phyloP scores from a whole-genome alignment of 2,329 filamentous ascomycete genomes.

The Cladophialophora carrionii region DNA sequence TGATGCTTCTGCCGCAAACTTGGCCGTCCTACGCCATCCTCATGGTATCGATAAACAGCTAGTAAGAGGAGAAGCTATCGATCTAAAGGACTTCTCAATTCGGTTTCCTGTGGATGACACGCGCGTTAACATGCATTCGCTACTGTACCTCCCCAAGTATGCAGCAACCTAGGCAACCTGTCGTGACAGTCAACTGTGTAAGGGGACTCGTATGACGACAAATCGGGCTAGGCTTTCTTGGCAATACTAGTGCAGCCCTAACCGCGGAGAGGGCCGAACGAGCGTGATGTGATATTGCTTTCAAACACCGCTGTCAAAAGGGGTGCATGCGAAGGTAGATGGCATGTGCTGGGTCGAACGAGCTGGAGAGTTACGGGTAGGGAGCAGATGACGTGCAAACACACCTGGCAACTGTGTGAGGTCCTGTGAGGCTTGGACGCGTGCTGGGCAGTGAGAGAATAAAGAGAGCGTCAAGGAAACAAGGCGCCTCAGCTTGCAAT shows the following conservation, averaged over 20 bases:
- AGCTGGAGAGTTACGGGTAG: not conserved
- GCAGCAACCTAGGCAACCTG: not conserved
- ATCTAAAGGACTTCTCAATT: not conserved
- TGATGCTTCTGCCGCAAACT: conserved; percentile 1
- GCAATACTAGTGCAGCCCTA: not conserved
- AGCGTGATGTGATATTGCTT: not conserved
- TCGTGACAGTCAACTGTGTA: too few species aligned
- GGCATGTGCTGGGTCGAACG: not conserved
- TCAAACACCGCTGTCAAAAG: too few species aligned
- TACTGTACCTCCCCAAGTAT: not conserved
- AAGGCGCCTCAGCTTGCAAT: not conserved
- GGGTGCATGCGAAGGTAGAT: not conserved
- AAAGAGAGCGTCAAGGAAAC: not conserved
- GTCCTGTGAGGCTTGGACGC: not conserved
- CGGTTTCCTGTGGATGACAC: not conserved
- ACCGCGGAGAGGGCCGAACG: not conserved
- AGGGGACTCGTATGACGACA: not conserved
- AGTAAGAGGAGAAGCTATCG: not conserved
- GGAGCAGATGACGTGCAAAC: not conserved
- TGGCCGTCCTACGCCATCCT: not conserved
- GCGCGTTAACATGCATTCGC: not conserved
- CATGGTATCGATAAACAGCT: not conserved
- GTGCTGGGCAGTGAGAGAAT: not conserved
- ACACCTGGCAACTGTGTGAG: not conserved
- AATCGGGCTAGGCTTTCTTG: not conserved